These are phyloP conservation scores for Salvia miltiorrhiza DNA, from an alignment of 257 asterid species.

Conservation along the genomic window DNA sequence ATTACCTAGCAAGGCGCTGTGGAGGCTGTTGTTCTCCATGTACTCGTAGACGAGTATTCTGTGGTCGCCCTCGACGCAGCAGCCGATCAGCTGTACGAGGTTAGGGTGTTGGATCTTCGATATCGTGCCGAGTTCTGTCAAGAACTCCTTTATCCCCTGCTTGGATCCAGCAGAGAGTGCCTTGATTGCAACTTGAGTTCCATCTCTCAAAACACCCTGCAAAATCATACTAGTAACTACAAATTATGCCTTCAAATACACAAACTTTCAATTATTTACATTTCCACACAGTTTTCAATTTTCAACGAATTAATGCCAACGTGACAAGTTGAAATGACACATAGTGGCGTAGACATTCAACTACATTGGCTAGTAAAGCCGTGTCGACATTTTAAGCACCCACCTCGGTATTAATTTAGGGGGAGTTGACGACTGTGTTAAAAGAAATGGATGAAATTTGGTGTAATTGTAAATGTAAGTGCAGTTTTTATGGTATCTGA, in stretches of 20 bases:
- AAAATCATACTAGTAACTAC: no score
- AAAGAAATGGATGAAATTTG: no score
- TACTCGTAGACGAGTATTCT: conserved; percentile 74
- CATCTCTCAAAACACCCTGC: conserved; percentile 80
- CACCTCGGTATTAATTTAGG: no score
- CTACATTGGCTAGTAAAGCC: no score
- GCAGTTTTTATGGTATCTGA: background rate
- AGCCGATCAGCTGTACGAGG: conserved; percentile 73
- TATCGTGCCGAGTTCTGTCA: conserved; percentile 68
- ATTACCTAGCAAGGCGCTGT: conserved; percentile 67
- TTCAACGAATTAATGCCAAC: no score
- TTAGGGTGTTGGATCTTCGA: conserved; percentile 61
- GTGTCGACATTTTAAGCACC: no score
- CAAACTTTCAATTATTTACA: no score
- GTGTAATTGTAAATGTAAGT: background rate
- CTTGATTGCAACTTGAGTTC: conserved; percentile 72
- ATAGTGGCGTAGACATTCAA: no score
- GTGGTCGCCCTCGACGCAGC: conserved; percentile 60
- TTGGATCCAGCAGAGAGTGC: conserved; percentile 72
- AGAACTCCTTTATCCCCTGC: conserved; percentile 74
- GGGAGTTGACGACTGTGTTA: no score
- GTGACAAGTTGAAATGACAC: no score
- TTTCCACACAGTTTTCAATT: no score
- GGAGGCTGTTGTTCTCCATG: conserved; percentile 81
- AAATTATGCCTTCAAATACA: no score